Percentiles rank a stretch among this genome's conserved stretches.
phyloP scores from a whole-genome alignment of 75 land plant genomes.

The Adiantum capillusveneris region DNA sequence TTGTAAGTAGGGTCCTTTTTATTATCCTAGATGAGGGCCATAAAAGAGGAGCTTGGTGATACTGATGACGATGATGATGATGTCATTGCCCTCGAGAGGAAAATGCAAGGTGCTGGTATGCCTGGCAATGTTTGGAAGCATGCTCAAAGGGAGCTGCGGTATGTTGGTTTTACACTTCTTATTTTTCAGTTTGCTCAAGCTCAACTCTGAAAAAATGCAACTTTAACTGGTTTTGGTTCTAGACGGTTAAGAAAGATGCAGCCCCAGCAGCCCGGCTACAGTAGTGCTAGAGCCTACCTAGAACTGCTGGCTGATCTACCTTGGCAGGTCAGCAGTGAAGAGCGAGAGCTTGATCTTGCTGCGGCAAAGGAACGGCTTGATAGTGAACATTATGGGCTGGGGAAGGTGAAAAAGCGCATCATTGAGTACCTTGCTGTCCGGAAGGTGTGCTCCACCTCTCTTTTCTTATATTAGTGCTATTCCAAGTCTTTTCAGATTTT shows the following conservation, averaged over 20 bases:
- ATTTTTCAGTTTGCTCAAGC: neutral
- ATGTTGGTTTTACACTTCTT: neutral
- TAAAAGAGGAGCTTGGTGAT: slow-evolving; percentile 97
- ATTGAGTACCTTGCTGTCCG: slow-evolving; percentile 98
- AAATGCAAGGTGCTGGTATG: slow-evolving; percentile 92
- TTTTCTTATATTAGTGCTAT: neutral
- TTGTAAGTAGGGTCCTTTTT: no score
- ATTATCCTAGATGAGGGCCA: slow-evolving; percentile 79
- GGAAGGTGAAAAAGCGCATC: slow-evolving; percentile 89
- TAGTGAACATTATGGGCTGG: slow-evolving; percentile 82
- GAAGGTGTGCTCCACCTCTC: slow-evolving; percentile 63
- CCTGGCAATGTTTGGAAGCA: slow-evolving; percentile 95
- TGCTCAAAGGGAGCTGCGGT: slow-evolving; percentile 94
- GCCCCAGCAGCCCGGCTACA: slow-evolving; percentile 98
- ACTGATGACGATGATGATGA: slow-evolving; percentile 99
- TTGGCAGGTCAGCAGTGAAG: slow-evolving; percentile 89
- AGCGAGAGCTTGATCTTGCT: slow-evolving; percentile 65
- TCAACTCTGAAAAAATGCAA: no score
- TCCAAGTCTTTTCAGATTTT: neutral
- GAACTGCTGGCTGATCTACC: slow-evolving; percentile 95
- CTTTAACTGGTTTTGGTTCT: neutral
- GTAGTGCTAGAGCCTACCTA: slow-evolving; percentile 76
- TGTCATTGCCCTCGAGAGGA: slow-evolving; percentile 77
- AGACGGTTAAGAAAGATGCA: slow-evolving; percentile 97
- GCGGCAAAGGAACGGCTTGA: slow-evolving; percentile 95